A percentile compares a stretch with the other conserved stretches of the same genome.
Evolutionary conservation across 1,284 basidiomycete genomes (phyloP).

Genomic region (Clitocybe nebularis): DNA sequence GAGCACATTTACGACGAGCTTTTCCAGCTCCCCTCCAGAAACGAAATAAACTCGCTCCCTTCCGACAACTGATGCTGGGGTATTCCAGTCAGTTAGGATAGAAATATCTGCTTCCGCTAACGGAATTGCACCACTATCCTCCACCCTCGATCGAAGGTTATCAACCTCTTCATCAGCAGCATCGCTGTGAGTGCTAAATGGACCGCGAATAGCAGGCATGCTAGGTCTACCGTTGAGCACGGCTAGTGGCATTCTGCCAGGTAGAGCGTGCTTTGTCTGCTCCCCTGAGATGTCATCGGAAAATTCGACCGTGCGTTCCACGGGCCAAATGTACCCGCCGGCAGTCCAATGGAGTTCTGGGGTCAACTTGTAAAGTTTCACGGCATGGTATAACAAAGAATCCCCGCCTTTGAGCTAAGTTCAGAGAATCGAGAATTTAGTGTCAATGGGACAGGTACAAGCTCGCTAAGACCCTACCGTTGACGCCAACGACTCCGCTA

Average conservation of each 20-base stretch:
- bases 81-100: constrained; percentile 54
- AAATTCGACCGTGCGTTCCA: constrained; percentile 62
- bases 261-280: constrained; percentile 15
- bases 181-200: constrained; percentile 37
- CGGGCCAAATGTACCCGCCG: constrained; percentile 76
- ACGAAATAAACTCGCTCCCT: constrained; percentile 71
- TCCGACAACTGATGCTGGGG: constrained; percentile 41
- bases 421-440: not conserved
- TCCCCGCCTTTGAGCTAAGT: constrained; percentile 78
- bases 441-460: too few species aligned
- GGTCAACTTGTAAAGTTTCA: constrained; percentile 69
- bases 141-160: constrained; percentile 50
- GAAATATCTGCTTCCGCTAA: constrained; percentile 60
- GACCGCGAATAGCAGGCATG: constrained; percentile 35
- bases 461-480: too few species aligned
- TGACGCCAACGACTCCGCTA: constrained; percentile 70
- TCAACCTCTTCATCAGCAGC: constrained; percentile 41
- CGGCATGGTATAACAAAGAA: constrained; percentile 66
- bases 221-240: constrained; percentile 14
- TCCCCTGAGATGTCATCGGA: constrained; percentile 36
- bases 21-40: constrained; percentile 61
- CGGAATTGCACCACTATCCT: constrained; percentile 64
- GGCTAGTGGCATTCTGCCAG: constrained; percentile 20
- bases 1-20: constrained; percentile 68
- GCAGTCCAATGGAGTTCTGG: constrained; percentile 77